Base-by-base conservation (phyloP, 495 filamentous ascomycete genomes). In the Cercophora sp. region DNA sequence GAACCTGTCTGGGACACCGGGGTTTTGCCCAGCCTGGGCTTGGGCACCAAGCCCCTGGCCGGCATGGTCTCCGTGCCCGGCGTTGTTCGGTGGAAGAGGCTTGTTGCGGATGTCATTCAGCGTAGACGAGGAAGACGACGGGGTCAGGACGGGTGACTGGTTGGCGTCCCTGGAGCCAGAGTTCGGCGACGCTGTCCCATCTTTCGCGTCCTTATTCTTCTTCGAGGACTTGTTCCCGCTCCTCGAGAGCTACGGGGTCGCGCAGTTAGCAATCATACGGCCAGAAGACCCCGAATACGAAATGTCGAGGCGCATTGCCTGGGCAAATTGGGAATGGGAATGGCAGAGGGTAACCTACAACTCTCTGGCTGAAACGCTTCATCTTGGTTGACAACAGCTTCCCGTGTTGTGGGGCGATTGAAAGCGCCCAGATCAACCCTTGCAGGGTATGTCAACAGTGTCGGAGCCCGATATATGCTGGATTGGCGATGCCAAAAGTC, bases 321-420 rank as follows among this genome's bases (percentile, higher is more conserved):
- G n/a, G n/a, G n/a, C n/a, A n/a, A n/a, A n/a, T n/a, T n/a, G n/a
- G n/a, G n/a, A n/a, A n/a, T n/a, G n/a, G n/a, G n/a, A n/a, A n/a
- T 34, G 20, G 44, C 49, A 59, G 59, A 51, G 49, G 40, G 57
- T 55, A 62, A 86, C 92, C 79, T 79, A 96, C 92, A 77, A 97
- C 94, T 86, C 87, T 86, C 78, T 95, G 89, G 76, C 93, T 87
- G 73, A 98, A 96, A 66, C 89, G 85, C 78, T 96, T 96, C 93
- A 98, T 97, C 75, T 81, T 90, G 57, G 68, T 63, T 64, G 70
- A 67, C 69, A 69, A 62, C 65, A 67, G 63, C 62, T 69, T 69
- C 65, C 62, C 51, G 59, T 55, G 45, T 51, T 58, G 57, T 55
- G 63, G 65, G 64, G 63, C 63, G 61, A 43, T 54, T 52, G 60